These are phyloP conservation scores for Wallemia hederae DNA, from an alignment of 1,284 basidiomycete genomes.

Conservation along the genomic window DNA sequence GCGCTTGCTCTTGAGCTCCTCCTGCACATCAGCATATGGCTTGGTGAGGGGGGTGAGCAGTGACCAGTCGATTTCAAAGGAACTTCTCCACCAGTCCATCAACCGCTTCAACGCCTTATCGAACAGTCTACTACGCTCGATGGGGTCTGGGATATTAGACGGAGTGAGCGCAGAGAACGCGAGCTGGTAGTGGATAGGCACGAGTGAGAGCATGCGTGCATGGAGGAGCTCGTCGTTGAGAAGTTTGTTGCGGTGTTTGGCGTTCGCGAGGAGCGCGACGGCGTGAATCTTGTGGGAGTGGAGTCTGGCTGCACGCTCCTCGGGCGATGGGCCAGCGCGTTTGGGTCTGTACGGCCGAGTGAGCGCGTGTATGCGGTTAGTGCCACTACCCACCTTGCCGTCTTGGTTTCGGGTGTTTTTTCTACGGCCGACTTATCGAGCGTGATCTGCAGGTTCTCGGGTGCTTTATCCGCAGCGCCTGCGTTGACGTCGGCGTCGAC, in stretches of 20 bases:
- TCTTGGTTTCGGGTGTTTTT: slow-evolving; percentile 3
- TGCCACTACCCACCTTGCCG: slow-evolving; percentile 22
- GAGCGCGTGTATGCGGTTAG: slow-evolving; percentile 18
- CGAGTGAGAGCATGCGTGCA: slow-evolving; percentile 35
- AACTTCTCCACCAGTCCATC: slow-evolving; percentile 3
- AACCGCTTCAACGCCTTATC: slow-evolving; percentile 2
- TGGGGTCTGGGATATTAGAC: slow-evolving; percentile 2
- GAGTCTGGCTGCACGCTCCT: slow-evolving; percentile 39
- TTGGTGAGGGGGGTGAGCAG: slow-evolving; percentile 19
- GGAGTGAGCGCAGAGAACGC: slow-evolving; percentile 4
- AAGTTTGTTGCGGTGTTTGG: slow-evolving; percentile 50
- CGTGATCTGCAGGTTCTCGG: slow-evolving; percentile 7
- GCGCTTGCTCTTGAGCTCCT: slow-evolving; percentile 8
- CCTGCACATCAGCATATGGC: slow-evolving; percentile 15
- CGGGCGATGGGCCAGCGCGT: slow-evolving; percentile 10
- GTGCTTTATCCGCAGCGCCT: neutral
- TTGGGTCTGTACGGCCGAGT: neutral
- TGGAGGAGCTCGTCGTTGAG: slow-evolving; percentile 55
- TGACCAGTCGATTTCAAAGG: slow-evolving; percentile 2
- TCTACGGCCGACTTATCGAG: slow-evolving; percentile 5
- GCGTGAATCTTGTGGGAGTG: slow-evolving; percentile 67
- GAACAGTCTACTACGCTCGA: slow-evolving; percentile 2
- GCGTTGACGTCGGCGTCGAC: slow-evolving; percentile 18
- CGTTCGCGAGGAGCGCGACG: slow-evolving; percentile 43
- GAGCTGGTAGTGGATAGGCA: slow-evolving; percentile 11